phyloP scores from a whole-genome alignment of 1,284 basidiomycete species.

The Sutorius eximius region DNA sequence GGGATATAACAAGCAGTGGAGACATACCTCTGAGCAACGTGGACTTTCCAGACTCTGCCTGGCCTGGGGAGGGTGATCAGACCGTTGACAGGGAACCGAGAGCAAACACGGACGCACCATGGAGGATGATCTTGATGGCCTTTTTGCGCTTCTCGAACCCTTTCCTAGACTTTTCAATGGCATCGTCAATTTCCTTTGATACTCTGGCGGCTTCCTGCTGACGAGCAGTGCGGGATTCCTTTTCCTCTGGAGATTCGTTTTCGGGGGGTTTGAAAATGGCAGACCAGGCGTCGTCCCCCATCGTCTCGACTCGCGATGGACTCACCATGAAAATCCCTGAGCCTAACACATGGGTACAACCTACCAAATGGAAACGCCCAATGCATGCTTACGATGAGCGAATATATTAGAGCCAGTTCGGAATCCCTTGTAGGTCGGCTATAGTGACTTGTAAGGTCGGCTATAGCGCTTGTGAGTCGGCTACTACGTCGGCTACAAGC shows the following conservation, averaged over 20 bases:
- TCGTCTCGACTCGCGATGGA: too few species aligned
- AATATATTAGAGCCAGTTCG: too few species aligned
- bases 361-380: too few species aligned
- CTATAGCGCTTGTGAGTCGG: too few species aligned
- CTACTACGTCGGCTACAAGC: too few species aligned
- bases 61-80: conserved; percentile 40
- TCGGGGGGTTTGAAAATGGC: conserved; percentile 33
- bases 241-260: conserved; percentile 48
- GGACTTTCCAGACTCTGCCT: conserved; percentile 71
- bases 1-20: neutral
- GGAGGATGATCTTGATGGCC: conserved; percentile 61
- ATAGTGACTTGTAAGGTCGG: too few species aligned
- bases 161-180: conserved; percentile 51
- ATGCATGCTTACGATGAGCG: too few species aligned
- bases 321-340: too few species aligned
- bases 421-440: too few species aligned
- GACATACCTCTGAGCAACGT: conserved; percentile 62
- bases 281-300: conserved; percentile 24
- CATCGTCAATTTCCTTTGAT: conserved; percentile 57
- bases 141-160: conserved; percentile 53
- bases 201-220: conserved; percentile 47
- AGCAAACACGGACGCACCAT: conserved; percentile 44
- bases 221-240: conserved; percentile 38
- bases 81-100: neutral
- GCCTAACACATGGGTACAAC: too few species aligned